A percentile compares a stretch with the other conserved stretches of the same genome.
Evolutionary conservation across 352 stramenopile genomes (phyloP).

Genomic region (Globisporangium spinosum): DNA sequence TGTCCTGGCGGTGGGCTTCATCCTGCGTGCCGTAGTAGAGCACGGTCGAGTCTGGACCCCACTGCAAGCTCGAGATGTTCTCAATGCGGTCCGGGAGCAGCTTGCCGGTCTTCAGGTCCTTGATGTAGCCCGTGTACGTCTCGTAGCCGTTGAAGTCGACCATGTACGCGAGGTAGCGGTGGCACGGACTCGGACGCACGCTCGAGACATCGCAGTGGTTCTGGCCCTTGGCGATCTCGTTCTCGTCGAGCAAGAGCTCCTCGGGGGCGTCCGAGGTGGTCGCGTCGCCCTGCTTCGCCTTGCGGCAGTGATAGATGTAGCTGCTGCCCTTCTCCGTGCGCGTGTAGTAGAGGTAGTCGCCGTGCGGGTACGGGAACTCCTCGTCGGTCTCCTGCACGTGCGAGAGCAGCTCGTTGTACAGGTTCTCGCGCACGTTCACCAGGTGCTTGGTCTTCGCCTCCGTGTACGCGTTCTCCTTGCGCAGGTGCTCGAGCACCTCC

Average conservation of each 20-base stretch:
- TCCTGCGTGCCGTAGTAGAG: conserved; percentile 94
- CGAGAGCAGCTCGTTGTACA: conserved; percentile 93
- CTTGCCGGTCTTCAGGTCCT: conserved; percentile 73
- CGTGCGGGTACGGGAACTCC: conserved; percentile 79
- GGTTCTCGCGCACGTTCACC: conserved; percentile 58
- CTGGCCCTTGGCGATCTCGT: conserved; percentile 85
- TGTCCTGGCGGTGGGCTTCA: conserved; percentile 90
- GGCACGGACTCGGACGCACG: conserved; percentile 82
- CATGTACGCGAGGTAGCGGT: conserved; percentile 92
- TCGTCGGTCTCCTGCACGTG: conserved; percentile 89
- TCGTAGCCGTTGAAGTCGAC: conserved; percentile 94
- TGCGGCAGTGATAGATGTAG: conserved; percentile 79
- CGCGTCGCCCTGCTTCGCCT: conserved; percentile 38
- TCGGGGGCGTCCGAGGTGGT: conserved; percentile 64
- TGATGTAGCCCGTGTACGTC: conserved; percentile 90
- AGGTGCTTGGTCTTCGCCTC: conserved; percentile 87
- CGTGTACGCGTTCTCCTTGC: conserved; percentile 93
- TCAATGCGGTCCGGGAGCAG: conserved; percentile 71
- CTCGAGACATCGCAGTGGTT: conserved; percentile 80
- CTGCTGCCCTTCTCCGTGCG: conserved; percentile 85
- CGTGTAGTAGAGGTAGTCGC: conserved; percentile 86
- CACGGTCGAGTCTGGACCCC: conserved; percentile 86
- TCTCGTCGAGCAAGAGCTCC: conserved; percentile 93
- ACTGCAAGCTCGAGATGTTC: conserved; percentile 88
- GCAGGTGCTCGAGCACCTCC: conserved; percentile 91